Conservation (phyloP, 108 stramenopile species). For the Aureococcus anophagefferens region DNA sequence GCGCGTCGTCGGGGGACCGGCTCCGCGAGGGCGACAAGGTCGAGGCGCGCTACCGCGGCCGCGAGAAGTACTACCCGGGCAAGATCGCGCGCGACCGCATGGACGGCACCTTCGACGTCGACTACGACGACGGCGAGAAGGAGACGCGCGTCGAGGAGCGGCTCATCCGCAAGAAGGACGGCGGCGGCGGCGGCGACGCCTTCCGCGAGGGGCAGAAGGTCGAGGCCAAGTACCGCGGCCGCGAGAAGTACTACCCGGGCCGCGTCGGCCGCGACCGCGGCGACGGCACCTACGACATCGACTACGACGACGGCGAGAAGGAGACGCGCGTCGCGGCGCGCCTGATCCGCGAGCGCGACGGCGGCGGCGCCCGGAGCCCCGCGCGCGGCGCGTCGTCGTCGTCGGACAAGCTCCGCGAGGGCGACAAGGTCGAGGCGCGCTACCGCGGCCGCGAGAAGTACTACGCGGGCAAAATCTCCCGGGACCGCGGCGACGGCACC, state of each 20-base stretch:
- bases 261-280: no score
- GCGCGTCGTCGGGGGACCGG: background rate
- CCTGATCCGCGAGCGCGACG: no score
- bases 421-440: constrained; percentile 31
- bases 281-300: no score
- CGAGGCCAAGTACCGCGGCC: constrained; percentile 37
- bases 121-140: constrained; percentile 9
- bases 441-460: constrained; percentile 28
- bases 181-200: no score
- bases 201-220: constrained; percentile 28
- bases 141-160: constrained; percentile 27
- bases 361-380: no score
- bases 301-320: no score
- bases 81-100: constrained; percentile 22
- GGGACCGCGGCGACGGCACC: constrained; percentile 32
- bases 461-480: constrained; percentile 20
- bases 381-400: no score
- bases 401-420: constrained; percentile 3
- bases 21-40: background rate
- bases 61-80: constrained; percentile 19
- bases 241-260: no score
- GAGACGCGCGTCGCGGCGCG: no score
- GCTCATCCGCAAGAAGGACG: background rate
- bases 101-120: constrained; percentile 35
- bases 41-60: constrained; percentile 7